These are phyloP conservation scores for Pichia ethanolica DNA, from an alignment of 805 yeast species.

Conservation along the genomic window DNA sequence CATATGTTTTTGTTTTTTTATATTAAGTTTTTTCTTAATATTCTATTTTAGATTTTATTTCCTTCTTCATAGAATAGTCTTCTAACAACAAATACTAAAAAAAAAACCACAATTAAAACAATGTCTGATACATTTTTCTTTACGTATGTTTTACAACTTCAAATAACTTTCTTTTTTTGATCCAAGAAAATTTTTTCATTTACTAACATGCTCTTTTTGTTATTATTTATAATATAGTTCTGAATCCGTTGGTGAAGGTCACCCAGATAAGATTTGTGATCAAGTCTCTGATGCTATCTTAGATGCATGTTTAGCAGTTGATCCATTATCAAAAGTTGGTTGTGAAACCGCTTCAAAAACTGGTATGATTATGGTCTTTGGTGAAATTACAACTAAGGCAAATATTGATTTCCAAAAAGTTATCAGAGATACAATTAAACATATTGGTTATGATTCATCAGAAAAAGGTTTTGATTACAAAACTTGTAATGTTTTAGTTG, in stretches of 20 bases:
- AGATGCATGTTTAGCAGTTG: constrained; percentile 93
- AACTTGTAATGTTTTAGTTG: constrained; percentile 97
- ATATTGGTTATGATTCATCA: constrained; percentile 94
- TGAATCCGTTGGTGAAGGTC: constrained; percentile 92
- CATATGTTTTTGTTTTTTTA: too few relatives aligned
- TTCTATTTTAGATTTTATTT: too few relatives aligned
- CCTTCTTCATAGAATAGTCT: too few relatives aligned
- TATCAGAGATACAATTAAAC: constrained; percentile 96
- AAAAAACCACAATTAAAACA: background rate
- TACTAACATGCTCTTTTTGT: constrained; percentile 1
- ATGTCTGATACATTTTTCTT: constrained; percentile 28
- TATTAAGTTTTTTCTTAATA: too few relatives aligned
- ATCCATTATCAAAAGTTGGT: constrained; percentile 97
- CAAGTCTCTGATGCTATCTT: constrained; percentile 97
- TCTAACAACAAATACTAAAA: too few relatives aligned
- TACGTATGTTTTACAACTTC: constrained; percentile 14
- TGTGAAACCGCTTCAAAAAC: constrained; percentile 99
- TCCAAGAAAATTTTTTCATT: background rate
- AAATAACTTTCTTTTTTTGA: too few relatives aligned
- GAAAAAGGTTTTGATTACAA: constrained; percentile 98
- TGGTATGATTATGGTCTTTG: constrained; percentile 98
- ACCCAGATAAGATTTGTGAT: constrained; percentile 95
- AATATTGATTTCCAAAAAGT: constrained; percentile 92
- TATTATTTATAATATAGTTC: constrained; percentile 51
- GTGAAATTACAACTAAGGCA: constrained; percentile 98